Percentiles rank a stretch among this genome's conserved stretches.
Conservation (phyloP, 345 rosid genomes). For the Excoecaria agallocha region DNA sequence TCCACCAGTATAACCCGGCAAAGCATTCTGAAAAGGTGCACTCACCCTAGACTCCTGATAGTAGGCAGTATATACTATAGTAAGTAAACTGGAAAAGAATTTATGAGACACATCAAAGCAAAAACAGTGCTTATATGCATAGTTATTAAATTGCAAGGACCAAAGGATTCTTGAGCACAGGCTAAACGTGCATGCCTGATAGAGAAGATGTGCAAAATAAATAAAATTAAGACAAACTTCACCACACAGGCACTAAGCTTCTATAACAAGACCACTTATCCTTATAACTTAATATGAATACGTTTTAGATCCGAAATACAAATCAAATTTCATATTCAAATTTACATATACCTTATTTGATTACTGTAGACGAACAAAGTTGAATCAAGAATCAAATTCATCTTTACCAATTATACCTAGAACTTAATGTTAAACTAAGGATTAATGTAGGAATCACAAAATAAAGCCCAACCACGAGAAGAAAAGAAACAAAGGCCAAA, state of each 20-base stretch:
- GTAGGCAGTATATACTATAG: neutral
- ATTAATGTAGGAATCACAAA: too few relatives aligned
- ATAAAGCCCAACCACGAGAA: too few relatives aligned
- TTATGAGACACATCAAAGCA: neutral
- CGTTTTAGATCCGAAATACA: too few relatives aligned
- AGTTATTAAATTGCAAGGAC: neutral
- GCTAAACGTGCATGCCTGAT: neutral
- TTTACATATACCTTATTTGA: too few relatives aligned
- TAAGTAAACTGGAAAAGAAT: conserved; percentile 1
- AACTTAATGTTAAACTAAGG: too few relatives aligned
- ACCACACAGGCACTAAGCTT: neutral
- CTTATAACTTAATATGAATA: neutral
- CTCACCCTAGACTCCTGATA: conserved; percentile 55
- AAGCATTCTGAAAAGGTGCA: conserved; percentile 43
- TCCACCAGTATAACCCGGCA: conserved; percentile 46
- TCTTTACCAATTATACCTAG: too few relatives aligned
- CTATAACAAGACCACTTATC: neutral
- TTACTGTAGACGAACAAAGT: too few relatives aligned
- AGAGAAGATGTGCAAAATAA: neutral
- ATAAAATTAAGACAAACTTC: neutral
- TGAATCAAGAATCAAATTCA: too few relatives aligned
- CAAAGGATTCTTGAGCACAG: neutral
- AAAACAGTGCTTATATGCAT: neutral
- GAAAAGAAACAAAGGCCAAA: too few relatives aligned
- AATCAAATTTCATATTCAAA: too few relatives aligned